phyloP scores from a whole-genome alignment of 805 yeast genomes.

The Millerozyma acaciae region DNA sequence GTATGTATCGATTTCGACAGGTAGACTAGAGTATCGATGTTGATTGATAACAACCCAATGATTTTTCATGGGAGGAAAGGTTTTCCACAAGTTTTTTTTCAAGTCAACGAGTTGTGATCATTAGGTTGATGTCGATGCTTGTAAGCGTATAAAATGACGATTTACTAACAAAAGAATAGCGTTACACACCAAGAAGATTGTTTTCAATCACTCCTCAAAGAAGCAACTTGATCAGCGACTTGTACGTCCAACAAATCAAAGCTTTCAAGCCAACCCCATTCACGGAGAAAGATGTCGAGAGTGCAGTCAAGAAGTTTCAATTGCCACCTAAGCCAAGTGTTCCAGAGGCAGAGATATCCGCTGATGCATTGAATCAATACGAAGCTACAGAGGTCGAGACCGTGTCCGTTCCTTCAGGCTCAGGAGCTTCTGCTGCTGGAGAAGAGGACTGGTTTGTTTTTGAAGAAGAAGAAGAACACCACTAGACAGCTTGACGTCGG shows the following conservation, averaged over 20 bases:
- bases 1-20: conserved; percentile 33
- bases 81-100: too few relatives aligned
- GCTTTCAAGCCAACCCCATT: conserved; percentile 81
- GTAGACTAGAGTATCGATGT: too few relatives aligned
- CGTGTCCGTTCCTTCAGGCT: conserved; percentile 21
- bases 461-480: conserved; percentile 60
- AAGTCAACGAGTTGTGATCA: too few relatives aligned
- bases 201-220: conserved; percentile 41
- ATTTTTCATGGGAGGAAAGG: too few relatives aligned
- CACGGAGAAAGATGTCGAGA: conserved; percentile 69
- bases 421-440: conserved; percentile 39
- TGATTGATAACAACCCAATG: too few relatives aligned
- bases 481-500: conserved; percentile 25
- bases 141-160: too few relatives aligned
- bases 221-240: conserved; percentile 70
- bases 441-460: conserved; percentile 81
- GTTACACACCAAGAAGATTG: conserved; percentile 37
- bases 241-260: conserved; percentile 83
- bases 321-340: conserved; percentile 73
- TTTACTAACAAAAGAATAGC: conserved; percentile 16
- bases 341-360: conserved; percentile 69
- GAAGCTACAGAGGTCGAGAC: conserved; percentile 74
- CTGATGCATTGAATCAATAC: conserved; percentile 66
- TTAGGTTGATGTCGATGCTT: too few relatives aligned
- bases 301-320: conserved; percentile 77